Base-by-base conservation (phyloP, 176 grass and related monocot genomes). In the Phragmites australis region DNA sequence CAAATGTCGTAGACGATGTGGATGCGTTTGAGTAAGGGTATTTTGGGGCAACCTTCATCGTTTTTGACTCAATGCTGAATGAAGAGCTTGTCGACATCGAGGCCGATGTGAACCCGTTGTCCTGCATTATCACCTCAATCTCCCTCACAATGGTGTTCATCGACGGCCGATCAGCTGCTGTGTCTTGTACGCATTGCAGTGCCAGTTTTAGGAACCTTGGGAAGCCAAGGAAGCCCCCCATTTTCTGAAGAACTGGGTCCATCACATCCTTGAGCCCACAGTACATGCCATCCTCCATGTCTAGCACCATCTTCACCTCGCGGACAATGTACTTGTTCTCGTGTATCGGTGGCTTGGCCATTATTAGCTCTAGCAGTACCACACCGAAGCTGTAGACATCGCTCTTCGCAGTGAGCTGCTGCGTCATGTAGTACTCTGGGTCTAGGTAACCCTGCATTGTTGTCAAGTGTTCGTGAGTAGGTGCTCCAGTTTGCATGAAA, bases 351-450 rank as follows among this genome's bases (percentile, higher is more conserved):
- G 88, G 88, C 49, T 75, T 83, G 31, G 83, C 90, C 50, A 90
- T 83, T 74, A 97, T 63, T 37, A 93, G 66, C 77, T 98, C 92
- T 19, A 98, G 65, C 10, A 98, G 77, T 49, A 98, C 83, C 34
- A 98, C 88, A 0, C 96, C 92, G 11, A 92, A 97, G 76, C 91
- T 97, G 21, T 97, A 97, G 8, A 94, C 94, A 49, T 97, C 91
- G 49, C 94, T 97, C 79, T 97, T 97, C 16, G 85, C 89, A 15
- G 91, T 94, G 25, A 97, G 68, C 49, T 92, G 91, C 27, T 97
- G 91, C 0, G 91, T 94, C 87, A 88, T 88, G 70, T 88, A 97
- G 87, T 94, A 94, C 56, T 98, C 96, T 1, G 92, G 95, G 68
- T 94, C 90, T 8, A 98, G 85, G 82, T 98, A 98, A 10, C 96